These are phyloP conservation scores for Physaria fendleri DNA, from an alignment of 345 rosid genomes.

Conservation along the genomic window DNA sequence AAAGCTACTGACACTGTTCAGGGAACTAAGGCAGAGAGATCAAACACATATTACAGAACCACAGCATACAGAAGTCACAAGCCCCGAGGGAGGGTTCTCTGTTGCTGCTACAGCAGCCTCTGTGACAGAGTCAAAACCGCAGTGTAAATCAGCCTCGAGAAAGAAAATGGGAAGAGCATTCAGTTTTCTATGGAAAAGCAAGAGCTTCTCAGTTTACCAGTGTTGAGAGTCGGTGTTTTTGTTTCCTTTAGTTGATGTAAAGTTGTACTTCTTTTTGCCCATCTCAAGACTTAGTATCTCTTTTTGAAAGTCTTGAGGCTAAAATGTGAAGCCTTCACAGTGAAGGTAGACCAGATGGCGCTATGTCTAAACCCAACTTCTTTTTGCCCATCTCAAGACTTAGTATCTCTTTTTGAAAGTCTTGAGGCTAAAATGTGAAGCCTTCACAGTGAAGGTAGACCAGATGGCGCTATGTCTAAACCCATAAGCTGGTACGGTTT, in stretches of 20 bases:
- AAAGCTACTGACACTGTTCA: conserved; percentile 74
- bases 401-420: conserved; percentile 21
- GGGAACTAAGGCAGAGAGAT: conserved; percentile 86
- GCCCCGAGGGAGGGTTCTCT: conserved; percentile 25
- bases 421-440: conserved; percentile 15
- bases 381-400: conserved; percentile 20
- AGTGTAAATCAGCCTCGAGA: conserved; percentile 62
- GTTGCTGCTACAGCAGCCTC: conserved; percentile 16
- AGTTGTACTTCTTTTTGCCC: conserved; percentile 21
- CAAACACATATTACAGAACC: conserved; percentile 34
- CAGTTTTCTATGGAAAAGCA: conserved; percentile 76
- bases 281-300: conserved; percentile 12
- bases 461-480: no score
- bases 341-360: no score
- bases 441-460: no score
- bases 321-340: no score
- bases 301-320: conserved; percentile 24
- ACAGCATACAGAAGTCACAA: conserved; percentile 22
- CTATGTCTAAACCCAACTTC: no score
- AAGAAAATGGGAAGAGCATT: conserved; percentile 75
- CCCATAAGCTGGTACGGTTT: no score
- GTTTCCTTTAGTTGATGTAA: conserved; percentile 29
- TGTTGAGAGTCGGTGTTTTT: conserved; percentile 33
- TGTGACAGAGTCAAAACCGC: conserved; percentile 51
- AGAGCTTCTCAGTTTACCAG: conserved; percentile 68